phyloP scores from a whole-genome alignment of 495 filamentous ascomycete species.

The Xylaria scruposa region DNA sequence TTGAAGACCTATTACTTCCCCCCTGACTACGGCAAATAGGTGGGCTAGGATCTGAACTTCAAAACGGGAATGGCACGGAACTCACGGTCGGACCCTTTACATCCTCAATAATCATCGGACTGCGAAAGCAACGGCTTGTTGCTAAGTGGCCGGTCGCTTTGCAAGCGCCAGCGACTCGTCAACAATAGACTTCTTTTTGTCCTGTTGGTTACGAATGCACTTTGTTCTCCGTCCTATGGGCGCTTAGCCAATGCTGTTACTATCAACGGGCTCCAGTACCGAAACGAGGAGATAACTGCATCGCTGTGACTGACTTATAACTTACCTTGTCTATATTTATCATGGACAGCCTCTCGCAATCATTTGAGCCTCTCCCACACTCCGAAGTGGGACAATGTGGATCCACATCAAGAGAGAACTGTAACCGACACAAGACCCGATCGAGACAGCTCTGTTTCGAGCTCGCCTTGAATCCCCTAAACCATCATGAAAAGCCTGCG shows the following conservation, averaged over 20 bases:
- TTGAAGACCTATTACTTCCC: neutral
- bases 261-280: neutral
- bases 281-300: neutral
- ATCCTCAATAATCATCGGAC: neutral
- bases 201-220: neutral
- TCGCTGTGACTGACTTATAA: neutral
- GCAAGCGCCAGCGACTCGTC: neutral
- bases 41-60: neutral
- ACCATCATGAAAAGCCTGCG: constrained; percentile 16
- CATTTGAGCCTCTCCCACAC: constrained; percentile 32
- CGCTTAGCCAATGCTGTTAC: constrained; percentile 12
- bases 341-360: constrained; percentile 19
- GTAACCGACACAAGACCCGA: constrained; percentile 28
- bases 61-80: neutral
- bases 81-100: neutral
- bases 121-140: neutral
- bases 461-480: constrained; percentile 9
- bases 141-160: neutral
- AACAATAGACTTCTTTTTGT: constrained; percentile 1
- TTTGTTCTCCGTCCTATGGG: neutral
- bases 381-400: constrained; percentile 10
- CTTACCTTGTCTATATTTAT: constrained; percentile 20
- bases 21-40: neutral
- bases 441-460: constrained; percentile 28
- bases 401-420: constrained; percentile 8